Evolutionary conservation across 2,329 filamentous ascomycete species (phyloP), one percentile per base, ranked within the genome.

Genomic region (Phyllosticta citrichinensis): DNA sequence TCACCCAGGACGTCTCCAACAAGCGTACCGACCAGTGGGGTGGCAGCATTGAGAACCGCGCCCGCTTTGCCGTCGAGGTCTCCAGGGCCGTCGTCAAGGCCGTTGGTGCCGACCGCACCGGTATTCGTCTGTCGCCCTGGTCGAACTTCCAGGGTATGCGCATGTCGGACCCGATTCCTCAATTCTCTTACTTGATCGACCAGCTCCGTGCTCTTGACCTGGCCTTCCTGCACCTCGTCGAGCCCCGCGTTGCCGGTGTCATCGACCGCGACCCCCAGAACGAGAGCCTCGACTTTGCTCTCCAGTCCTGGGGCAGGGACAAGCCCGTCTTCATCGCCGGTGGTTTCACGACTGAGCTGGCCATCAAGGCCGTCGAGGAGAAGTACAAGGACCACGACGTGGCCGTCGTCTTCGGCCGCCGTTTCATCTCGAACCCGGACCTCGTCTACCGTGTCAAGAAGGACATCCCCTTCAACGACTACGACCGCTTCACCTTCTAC

Each of bases 71-170:
- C 0, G 59, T 84, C 12, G 82, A 85, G 65, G 78, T 83, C 17
- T 73, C 80, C 0, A 74, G 79, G 51, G 80, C 80, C 0, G 77
- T 83, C 3, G 71, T 74, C 0, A 70, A 73, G 0, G 79, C 81
- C 0, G 71, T 83, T 12, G 85, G 83, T 1, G 66, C 78, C 0
- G 79, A 84, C 3, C 76, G 74, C 5, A 78, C 79, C 0, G 85
- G 77, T 0, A 79, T 87, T 27, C 79, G 84, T 1, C 70, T 89
- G 3, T 81, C 77, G 2, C 86, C 86, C 0, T 87, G 80, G 73
- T 81, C 79, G 56, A 71, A 73, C 0, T 88, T 84, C 73, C 83
- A 88, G 62, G 80, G 79, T 33, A 86, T 88, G 85, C 74, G 75
- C 40, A 87, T 87, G 82, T 64, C 70, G 0, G 78, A 88, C 53